These are phyloP conservation scores for Gamarada debralockiae DNA, from an alignment of 495 filamentous ascomycete species.

Conservation along the genomic window DNA sequence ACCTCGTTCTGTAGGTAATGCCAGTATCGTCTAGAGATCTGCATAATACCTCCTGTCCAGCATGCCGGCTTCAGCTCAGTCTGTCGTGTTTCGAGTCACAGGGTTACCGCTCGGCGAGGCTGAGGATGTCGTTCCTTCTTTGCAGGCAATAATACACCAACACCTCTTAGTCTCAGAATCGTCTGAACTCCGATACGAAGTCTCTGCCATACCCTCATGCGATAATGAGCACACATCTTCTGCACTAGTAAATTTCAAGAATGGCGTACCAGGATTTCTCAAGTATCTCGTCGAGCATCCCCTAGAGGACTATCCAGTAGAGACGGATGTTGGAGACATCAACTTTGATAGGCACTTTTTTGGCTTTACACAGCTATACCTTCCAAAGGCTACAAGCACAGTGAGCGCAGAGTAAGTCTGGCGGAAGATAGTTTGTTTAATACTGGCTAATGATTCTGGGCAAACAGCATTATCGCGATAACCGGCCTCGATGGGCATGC, in stretches of 20 bases:
- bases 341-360: conserved; percentile 19
- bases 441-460: not conserved
- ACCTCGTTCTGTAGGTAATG: too few species aligned
- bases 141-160: too few species aligned
- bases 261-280: conserved; percentile 10
- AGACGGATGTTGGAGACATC: conserved; percentile 12
- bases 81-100: conserved; percentile 6
- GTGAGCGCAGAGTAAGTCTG: conserved; percentile 7
- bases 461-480: conserved; percentile 30
- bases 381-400: not conserved
- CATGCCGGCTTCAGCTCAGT: not conserved
- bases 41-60: too few species aligned
- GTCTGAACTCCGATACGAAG: too few species aligned
- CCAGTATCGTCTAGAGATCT: too few species aligned
- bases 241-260: conserved; percentile 14
- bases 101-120: conserved; percentile 8
- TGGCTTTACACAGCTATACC: conserved; percentile 19
- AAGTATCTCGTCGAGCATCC: conserved; percentile 5
- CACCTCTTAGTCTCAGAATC: too few species aligned
- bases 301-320: conserved; percentile 6
- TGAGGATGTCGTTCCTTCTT: too few species aligned
- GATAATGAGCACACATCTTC: conserved; percentile 4
- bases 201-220: conserved; percentile 14
- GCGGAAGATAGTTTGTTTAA: not conserved
- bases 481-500: conserved; percentile 32